A percentile compares a stretch with the other conserved stretches of the same genome.
phyloP scores from a whole-genome alignment of 257 asterid genomes.

The Eustoma russellianum region DNA sequence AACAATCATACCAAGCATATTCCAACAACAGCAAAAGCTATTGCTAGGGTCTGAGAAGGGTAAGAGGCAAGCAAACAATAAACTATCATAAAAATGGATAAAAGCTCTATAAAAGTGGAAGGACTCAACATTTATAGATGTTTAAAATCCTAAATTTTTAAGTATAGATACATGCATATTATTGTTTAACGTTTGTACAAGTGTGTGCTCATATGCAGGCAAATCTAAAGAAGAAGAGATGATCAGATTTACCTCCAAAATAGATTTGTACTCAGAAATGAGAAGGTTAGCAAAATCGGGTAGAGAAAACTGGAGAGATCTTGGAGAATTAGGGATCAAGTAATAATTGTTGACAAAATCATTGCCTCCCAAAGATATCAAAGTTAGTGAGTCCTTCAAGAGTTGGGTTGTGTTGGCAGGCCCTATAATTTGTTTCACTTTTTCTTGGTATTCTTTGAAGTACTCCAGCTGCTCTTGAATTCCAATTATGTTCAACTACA shows the following conservation, averaged over 20 bases:
- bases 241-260: slow-evolving; percentile 35
- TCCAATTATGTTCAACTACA: slow-evolving; percentile 66
- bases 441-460: slow-evolving; percentile 49
- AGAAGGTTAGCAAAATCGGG: slow-evolving; percentile 40
- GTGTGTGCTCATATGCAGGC: too few species aligned
- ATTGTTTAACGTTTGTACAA: too few species aligned
- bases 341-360: slow-evolving; percentile 88
- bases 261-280: slow-evolving; percentile 55
- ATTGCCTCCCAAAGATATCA: slow-evolving; percentile 79
- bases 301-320: slow-evolving; percentile 55
- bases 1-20: too few species aligned
- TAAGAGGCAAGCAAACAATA: too few species aligned
- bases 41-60: too few species aligned
- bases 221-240: background rate
- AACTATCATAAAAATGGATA: too few species aligned
- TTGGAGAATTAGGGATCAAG: slow-evolving; percentile 49
- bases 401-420: slow-evolving; percentile 22
- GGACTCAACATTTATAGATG: too few species aligned
- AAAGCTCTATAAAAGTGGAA: too few species aligned
- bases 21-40: too few species aligned
- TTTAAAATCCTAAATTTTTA: too few species aligned
- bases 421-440: slow-evolving; percentile 40
- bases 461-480: slow-evolving; percentile 42
- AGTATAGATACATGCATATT: background rate
- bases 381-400: slow-evolving; percentile 41